Evolutionary conservation across 768 basidiomycete genomes (phyloP).

Genomic region (Russula ochroleuca): DNA sequence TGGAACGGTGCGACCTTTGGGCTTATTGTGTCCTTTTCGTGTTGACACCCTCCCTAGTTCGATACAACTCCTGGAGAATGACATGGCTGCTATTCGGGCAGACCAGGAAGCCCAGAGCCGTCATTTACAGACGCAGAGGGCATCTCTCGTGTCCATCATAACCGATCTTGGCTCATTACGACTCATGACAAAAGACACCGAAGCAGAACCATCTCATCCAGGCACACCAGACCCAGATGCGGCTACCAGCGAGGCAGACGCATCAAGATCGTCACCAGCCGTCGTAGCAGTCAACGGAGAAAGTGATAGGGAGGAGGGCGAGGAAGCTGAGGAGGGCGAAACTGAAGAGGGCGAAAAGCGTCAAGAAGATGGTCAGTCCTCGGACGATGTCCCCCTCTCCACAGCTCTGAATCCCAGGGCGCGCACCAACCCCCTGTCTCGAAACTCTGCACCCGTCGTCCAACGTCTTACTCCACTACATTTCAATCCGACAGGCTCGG

Average conservation of each 20-base stretch:
- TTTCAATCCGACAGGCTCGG: constrained; percentile 19
- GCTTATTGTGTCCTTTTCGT: constrained; percentile 2
- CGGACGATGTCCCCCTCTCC: constrained; percentile 32
- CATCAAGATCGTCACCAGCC: constrained; percentile 49
- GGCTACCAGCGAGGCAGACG: constrained; percentile 29
- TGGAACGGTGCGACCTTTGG: constrained; percentile 58
- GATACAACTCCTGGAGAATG: constrained; percentile 66
- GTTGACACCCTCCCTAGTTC: constrained; percentile 41
- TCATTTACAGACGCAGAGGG: constrained; percentile 62
- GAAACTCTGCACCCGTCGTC: constrained; percentile 29
- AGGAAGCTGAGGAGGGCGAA: constrained; percentile 37
- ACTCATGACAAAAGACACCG: constrained; percentile 61
- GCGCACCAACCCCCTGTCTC: constrained; percentile 35
- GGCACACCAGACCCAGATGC: constrained; percentile 22
- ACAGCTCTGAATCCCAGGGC: constrained; percentile 35
- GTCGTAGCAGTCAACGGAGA: constrained; percentile 38
- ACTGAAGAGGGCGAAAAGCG: constrained; percentile 44
- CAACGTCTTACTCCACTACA: constrained; percentile 7
- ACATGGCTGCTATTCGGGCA: constrained; percentile 66
- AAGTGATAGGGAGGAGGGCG: constrained; percentile 31
- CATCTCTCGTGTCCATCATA: constrained; percentile 62
- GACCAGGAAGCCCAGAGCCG: constrained; percentile 74
- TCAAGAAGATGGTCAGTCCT: constrained; percentile 36
- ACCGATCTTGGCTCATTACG: constrained; percentile 56
- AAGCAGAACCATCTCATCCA: constrained; percentile 36